Base-by-base conservation (phyloP, 1,139 yeast species). In the Blastobotrys proliferans region DNA sequence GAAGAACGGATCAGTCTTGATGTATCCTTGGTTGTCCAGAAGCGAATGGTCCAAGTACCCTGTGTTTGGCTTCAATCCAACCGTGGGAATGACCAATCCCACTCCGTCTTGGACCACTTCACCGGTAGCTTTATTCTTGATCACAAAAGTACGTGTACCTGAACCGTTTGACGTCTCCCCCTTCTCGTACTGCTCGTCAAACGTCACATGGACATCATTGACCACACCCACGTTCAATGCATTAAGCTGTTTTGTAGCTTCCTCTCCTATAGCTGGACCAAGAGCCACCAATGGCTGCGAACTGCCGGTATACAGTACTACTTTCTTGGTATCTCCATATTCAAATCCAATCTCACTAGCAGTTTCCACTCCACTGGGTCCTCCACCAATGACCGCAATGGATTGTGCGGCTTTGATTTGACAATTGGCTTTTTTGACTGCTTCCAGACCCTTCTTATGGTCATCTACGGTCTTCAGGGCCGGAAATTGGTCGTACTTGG, bases 341-440 rank as follows among this genome's bases (percentile, higher is more conserved):
- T 38, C 28, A 17, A 41, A 44, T 22, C 39, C 51, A 29, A 60
- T 38, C 38, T 86, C 95, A 61, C 88, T 94, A 48, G 94, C 94
- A 44, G 83, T 76, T 66, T 86, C 95, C 46, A 85, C 94, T 68
- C 94, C 95, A 35, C 94, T 85, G 61, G 94, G 92, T 54, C 95
- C 95, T 70, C 94, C 95, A 58, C 95, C 95, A 58, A 87, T 84
- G 50, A 85, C 87, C 47, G 83, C 88, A 56, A 84, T 73, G 35
- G 81, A 75, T 61, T 83, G 70, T 53, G 87, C 74, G 70, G 87
- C 75, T 66, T 77, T 77, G 68, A 94, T 75, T 62, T 82, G 86
- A n/a, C n/a, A n/a, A n/a, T n/a, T n/a, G n/a, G n/a, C n/a, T 60
- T 74, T 72, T 66, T 77, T 77, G 68, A 94, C 75, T 62, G 81